phyloP scores from a whole-genome alignment of 2,329 filamentous ascomycete genomes.

The Dothideomycetidae sp. region DNA sequence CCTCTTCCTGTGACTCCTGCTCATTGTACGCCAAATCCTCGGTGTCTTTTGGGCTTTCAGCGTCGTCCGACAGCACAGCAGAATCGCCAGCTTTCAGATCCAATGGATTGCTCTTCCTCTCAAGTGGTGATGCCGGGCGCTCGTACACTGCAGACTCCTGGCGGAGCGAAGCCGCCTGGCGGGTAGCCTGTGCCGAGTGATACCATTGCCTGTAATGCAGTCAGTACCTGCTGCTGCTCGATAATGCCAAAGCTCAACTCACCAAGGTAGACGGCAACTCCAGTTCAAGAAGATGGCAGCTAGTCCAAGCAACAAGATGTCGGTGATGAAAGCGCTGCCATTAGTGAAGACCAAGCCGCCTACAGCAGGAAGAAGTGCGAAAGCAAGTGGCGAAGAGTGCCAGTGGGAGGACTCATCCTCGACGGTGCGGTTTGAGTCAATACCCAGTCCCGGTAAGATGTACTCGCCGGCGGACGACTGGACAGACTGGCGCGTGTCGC shows the following conservation, averaged over 20 bases:
- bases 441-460: constrained; percentile 38
- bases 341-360: constrained; percentile 73
- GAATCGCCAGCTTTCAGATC: constrained; percentile 11
- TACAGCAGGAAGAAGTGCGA: constrained; percentile 75
- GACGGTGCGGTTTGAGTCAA: constrained; percentile 13
- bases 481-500: constrained; percentile 51
- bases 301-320: constrained; percentile 65
- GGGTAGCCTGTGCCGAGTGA: constrained; percentile 30
- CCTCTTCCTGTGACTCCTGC: constrained; percentile 21
- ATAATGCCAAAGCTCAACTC: too few species aligned
- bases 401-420: constrained; percentile 49
- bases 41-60: constrained; percentile 6
- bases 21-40: constrained; percentile 8
- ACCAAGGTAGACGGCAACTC: constrained; percentile 86
- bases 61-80: constrained; percentile 3
- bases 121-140: constrained; percentile 9
- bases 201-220: constrained; percentile 40
- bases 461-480: constrained; percentile 57
- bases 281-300: constrained; percentile 82
- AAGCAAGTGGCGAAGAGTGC: constrained; percentile 66
- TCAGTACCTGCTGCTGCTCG: too few species aligned
- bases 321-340: constrained; percentile 69
- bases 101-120: constrained; percentile 14
- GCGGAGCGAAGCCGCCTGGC: constrained; percentile 9
- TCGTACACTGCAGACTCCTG: constrained; percentile 1